Evolutionary conservation across 1,284 basidiomycete genomes (phyloP).

Genomic region (Trichosporon coremiiforme): DNA sequence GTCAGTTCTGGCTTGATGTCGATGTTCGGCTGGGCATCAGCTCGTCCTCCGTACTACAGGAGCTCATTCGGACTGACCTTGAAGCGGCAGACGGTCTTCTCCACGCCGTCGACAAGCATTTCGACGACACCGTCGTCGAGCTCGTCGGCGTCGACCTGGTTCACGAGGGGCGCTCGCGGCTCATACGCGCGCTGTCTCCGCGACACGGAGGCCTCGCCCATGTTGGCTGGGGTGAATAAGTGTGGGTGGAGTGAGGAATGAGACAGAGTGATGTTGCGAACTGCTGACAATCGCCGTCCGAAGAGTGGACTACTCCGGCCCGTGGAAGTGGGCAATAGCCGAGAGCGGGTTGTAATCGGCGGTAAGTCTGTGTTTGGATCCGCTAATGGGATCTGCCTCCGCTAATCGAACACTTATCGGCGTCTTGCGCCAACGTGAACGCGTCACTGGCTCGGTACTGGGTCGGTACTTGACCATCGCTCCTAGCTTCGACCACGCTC

Average conservation of each 20-base stretch:
- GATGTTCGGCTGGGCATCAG: conserved; percentile 61
- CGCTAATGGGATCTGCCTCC: conserved; percentile 17
- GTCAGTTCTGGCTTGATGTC: conserved; percentile 79
- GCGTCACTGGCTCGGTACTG: not conserved
- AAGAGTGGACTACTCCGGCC: conserved; percentile 1
- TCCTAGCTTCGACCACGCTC: conserved; percentile 7
- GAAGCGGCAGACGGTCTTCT: conserved; percentile 68
- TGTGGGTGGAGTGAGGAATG: conserved; percentile 2
- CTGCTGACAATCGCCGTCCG: not conserved
- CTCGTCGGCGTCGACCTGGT: conserved; percentile 88
- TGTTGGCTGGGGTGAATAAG: not conserved
- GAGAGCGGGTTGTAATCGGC: not conserved
- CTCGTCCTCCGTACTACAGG: not conserved
- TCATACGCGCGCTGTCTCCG: conserved; percentile 22
- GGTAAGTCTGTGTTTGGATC: not conserved
- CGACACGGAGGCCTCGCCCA: conserved; percentile 10
- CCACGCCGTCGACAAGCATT: conserved; percentile 82
- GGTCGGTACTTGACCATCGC: not conserved
- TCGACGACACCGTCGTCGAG: conserved; percentile 89
- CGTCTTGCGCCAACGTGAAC: not conserved
- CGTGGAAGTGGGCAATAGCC: conserved; percentile 18
- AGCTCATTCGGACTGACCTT: conserved; percentile 61
- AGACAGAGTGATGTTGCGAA: not conserved
- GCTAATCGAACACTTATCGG: conserved; percentile 21
- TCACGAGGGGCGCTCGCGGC: conserved; percentile 70